These are phyloP conservation scores for Ophiognomonia clavigignenti-juglandacearum DNA, from an alignment of 2,329 filamentous ascomycete species.

Conservation along the genomic window DNA sequence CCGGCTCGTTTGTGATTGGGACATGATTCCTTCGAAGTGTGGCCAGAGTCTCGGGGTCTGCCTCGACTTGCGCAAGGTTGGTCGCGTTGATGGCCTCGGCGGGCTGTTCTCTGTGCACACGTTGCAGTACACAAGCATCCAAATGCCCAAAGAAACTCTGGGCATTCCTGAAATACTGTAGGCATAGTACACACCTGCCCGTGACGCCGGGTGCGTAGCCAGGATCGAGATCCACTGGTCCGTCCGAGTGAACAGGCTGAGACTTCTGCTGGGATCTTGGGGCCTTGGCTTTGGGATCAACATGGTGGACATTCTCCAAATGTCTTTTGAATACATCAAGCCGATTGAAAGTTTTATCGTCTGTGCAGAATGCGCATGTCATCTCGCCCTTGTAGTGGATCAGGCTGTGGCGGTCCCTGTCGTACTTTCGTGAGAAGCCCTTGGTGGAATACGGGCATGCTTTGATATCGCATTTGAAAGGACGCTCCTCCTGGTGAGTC, in stretches of 20 bases:
- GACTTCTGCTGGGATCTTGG: too few species aligned
- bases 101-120: conserved; percentile 67
- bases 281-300: too few species aligned
- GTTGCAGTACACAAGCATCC: conserved; percentile 68
- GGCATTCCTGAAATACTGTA: conserved; percentile 84
- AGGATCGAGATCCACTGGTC: too few species aligned
- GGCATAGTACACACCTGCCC: too few species aligned
- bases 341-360: conserved; percentile 93
- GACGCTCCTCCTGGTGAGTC: conserved; percentile 84
- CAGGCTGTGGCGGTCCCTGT: conserved; percentile 90
- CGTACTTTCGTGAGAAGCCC: conserved; percentile 91
- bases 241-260: too few species aligned
- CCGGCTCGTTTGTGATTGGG: conserved; percentile 34
- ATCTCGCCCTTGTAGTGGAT: conserved; percentile 97
- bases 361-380: conserved; percentile 92
- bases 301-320: conserved; percentile 81
- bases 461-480: conserved; percentile 89
- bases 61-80: conserved; percentile 60
- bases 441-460: conserved; percentile 91
- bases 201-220: too few species aligned
- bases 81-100: conserved; percentile 64
- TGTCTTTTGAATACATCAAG: conserved; percentile 96
- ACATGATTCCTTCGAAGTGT: conserved; percentile 62
- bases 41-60: conserved; percentile 57
- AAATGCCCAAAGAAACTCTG: conserved; percentile 99